Conservation (phyloP, 2,329 filamentous ascomycete species). For the Zopfia rhizophila region DNA sequence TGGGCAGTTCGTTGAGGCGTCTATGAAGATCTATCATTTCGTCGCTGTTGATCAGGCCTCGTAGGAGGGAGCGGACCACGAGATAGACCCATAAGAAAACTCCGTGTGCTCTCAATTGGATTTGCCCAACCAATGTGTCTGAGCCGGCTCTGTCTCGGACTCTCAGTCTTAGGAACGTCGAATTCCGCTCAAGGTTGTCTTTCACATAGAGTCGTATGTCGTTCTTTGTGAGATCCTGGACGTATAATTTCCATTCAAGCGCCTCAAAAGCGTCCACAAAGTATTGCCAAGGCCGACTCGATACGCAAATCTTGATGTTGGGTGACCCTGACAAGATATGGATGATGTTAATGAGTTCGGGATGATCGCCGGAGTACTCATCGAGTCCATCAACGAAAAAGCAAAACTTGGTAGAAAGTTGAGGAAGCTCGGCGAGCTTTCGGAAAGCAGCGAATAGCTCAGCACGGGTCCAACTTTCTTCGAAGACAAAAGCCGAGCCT, state of each 20-base stretch:
- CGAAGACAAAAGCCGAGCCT: no score
- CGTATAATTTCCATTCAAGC: constrained; percentile 5
- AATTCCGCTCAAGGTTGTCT: constrained; percentile 29
- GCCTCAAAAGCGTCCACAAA: constrained; percentile 16
- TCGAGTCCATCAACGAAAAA: constrained; percentile 31
- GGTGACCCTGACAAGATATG: background rate
- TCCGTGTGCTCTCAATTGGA: constrained; percentile 10
- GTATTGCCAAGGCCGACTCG: constrained; percentile 20
- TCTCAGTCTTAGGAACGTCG: background rate
- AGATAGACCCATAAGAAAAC: constrained; percentile 20
- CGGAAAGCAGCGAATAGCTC: no score
- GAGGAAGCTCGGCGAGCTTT: no score
- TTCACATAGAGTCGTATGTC: constrained; percentile 39
- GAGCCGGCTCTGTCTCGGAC: background rate
- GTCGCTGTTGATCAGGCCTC: constrained; percentile 7
- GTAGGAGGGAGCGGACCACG: background rate
- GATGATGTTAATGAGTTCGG: constrained; percentile 13
- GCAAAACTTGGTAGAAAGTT: constrained; percentile 8
- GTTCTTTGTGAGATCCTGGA: constrained; percentile 16
- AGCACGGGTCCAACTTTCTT: no score
- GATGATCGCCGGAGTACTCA: constrained; percentile 19
- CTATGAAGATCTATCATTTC: constrained; percentile 1
- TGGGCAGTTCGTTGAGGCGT: constrained; percentile 4
- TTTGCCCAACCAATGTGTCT: constrained; percentile 1
- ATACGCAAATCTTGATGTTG: constrained; percentile 19